Evolutionary conservation across 495 filamentous ascomycete genomes (phyloP).

Genomic region (Xanthoparmelia taractica): DNA sequence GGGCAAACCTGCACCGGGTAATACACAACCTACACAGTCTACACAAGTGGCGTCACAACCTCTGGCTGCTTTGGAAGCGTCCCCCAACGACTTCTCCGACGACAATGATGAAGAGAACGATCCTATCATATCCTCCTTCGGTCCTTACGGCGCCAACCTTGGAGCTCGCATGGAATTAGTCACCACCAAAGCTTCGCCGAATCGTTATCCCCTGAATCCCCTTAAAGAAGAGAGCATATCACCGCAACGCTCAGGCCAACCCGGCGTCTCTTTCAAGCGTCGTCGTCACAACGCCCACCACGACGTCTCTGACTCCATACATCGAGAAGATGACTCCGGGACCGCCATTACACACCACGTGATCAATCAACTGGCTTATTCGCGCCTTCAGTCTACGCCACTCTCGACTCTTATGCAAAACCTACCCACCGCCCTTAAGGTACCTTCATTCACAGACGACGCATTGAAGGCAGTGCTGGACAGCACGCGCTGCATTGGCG

Average conservation of each 20-base stretch:
- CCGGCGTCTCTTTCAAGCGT: constrained; percentile 24
- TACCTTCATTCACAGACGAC: constrained; percentile 33
- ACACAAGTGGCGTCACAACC: constrained; percentile 27
- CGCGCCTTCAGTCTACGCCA: constrained; percentile 85
- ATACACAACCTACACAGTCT: constrained; percentile 28
- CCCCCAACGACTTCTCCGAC: constrained; percentile 55
- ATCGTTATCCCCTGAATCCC: constrained; percentile 34
- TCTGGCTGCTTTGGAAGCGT: constrained; percentile 30
- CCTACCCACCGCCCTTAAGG: constrained; percentile 59
- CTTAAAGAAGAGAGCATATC: constrained; percentile 37
- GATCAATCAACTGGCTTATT: constrained; percentile 92
- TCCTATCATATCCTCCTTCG: constrained; percentile 81
- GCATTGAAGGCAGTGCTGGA: constrained; percentile 50
- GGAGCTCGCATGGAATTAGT: constrained; percentile 71
- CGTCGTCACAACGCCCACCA: constrained; percentile 16
- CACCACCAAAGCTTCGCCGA: constrained; percentile 49
- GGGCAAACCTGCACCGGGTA: constrained; percentile 16
- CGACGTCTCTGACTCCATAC: constrained; percentile 17
- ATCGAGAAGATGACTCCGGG: constrained; percentile 26
- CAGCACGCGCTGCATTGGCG: constrained; percentile 66
- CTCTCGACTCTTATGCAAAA: constrained; percentile 80
- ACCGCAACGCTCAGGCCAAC: constrained; percentile 30
- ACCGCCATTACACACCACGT: constrained; percentile 59
- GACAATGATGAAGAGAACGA: constrained; percentile 87
- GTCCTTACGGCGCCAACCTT: constrained; percentile 76